Base-by-base conservation (phyloP, 2,329 filamentous ascomycete species). In the Saccharata proteae region DNA sequence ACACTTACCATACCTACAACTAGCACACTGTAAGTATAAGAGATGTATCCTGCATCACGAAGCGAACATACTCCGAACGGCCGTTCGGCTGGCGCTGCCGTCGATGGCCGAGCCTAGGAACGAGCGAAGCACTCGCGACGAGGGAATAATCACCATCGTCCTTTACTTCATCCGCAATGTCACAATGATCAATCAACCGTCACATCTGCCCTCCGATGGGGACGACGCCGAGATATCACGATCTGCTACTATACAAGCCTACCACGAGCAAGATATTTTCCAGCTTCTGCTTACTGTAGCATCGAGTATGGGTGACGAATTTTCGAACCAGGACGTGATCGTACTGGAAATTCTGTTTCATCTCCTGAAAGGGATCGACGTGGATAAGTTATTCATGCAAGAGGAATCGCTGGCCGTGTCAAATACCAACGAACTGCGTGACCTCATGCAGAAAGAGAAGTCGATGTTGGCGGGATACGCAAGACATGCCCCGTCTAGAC, bases 291-390 rank as follows among this genome's bases (percentile, higher is more conserved):
- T 96, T 31, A 93, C 85, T 0, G 64, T 98, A 28, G 80, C 84
- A 9, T 94, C 86, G 2, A 92, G 88, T 40, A 88, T 94, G 63
- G 83, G 82, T 19, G 85, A 94, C 23, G 88, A 96, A 45, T 98
- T 94, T 53, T 76, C 79, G 38, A 75, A 77, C 11, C 84, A 96
- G 44, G 88, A 96, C 49, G 76, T 88, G 2, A 69, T 85, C n/a
- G 57, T 94, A 14, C 72, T 98, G 58, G 90, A 98, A 51, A 81
- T 88, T 22, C 59, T 98, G 16, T 98, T 93, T 55, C 84, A 96
- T 45, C 55, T 98, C 1, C 71, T 96, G 36, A 96, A 96, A 54
- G 82, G 86, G 13, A 76, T 96, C 10, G 78, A 93, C 51, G 68
- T 80, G 3, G 71, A 79, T 37, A 83, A 84, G 50, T 61, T 98